Base-by-base conservation (phyloP, 345 rosid species). In the Diplotaxis tenuifolia region DNA sequence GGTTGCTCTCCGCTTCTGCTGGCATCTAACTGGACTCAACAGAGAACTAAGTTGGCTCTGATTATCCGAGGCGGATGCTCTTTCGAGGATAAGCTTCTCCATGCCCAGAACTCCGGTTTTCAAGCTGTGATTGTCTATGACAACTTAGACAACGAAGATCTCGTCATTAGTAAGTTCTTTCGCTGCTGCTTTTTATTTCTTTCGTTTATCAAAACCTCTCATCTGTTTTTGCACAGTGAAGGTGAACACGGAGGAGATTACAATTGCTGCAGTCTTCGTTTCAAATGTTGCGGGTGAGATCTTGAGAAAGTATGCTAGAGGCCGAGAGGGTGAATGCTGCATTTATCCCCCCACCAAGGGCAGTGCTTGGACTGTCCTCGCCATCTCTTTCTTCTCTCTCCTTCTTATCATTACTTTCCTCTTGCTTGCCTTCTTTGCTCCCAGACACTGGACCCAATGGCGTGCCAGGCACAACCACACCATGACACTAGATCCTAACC, bases 41-140 rank as follows among this genome's bases (percentile, higher is more conserved):
- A 52, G 25, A 64, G 52, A 28, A 16, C 38, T 9, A 79, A 72
- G 81, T 75, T 91, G 9, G 88, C 80, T 27, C 75, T 91, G 74
- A 83, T 87, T 0, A 80, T 79, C 57, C 75, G 97, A 65, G 92
- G 97, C 7, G 74, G 73, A 45, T 91, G 97, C 40, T 67, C 85
- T 56, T 91, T 91, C 59, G 82, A 84, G 61, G 89, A 89, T 6
- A 91, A 91, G 79, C 74, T 89, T 1, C 61, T 75, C 22, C 83
- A 82, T 36, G 89, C 87, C 5, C 94, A 88, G 70, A 72, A n/a
- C 32, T 78, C 71, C 0, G 92, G 92, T 9, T 88, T 82, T 40
- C 73, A 47, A 19, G 89, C 92, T 25, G 95, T 79, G 29, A 84
- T 88, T 53, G 89, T 91, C 5, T 88, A 71, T 12, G 88, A 88